These are phyloP conservation scores for Sphaerobolus stellatus DNA, from an alignment of 1,284 basidiomycete species.

Conservation along the genomic window DNA sequence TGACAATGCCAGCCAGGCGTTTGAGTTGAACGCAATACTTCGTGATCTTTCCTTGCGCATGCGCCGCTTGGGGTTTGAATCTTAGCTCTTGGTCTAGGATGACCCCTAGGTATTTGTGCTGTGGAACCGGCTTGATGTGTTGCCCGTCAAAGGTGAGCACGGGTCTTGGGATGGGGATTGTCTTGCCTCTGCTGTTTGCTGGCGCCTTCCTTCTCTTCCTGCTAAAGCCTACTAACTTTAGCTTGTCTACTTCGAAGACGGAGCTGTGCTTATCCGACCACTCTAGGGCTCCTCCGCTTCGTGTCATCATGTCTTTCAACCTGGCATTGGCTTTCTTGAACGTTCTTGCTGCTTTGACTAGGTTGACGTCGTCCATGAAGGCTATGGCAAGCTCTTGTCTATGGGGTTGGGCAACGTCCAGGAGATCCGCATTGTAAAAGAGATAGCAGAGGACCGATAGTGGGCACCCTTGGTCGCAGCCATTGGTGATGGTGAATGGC, in stretches of 20 bases:
- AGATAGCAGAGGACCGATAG: no score
- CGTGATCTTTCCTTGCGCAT: slow-evolving; percentile 32
- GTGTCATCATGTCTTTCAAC: slow-evolving; percentile 24
- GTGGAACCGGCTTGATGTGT: slow-evolving; percentile 11
- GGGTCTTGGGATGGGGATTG: no score
- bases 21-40: slow-evolving; percentile 20
- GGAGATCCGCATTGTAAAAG: no score
- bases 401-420: neutral
- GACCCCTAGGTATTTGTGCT: slow-evolving; percentile 36
- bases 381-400: slow-evolving; percentile 15
- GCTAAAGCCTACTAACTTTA: slow-evolving; percentile 23
- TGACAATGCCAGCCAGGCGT: slow-evolving; percentile 22
- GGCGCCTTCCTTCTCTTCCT: neutral
- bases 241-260: slow-evolving; percentile 21
- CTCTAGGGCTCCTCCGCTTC: slow-evolving; percentile 20
- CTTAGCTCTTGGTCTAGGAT: slow-evolving; percentile 34
- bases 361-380: slow-evolving; percentile 18
- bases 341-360: slow-evolving; percentile 6
- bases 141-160: slow-evolving; percentile 6
- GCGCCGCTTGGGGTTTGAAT: slow-evolving; percentile 30
- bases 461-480: no score
- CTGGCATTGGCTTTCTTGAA: slow-evolving; percentile 18
- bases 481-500: slow-evolving; percentile 20
- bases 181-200: no score
- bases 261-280: slow-evolving; percentile 23